Percentiles rank a stretch among this genome's conserved stretches.
phyloP scores from a whole-genome alignment of 441 rosid species.

The Erodium texanum region DNA sequence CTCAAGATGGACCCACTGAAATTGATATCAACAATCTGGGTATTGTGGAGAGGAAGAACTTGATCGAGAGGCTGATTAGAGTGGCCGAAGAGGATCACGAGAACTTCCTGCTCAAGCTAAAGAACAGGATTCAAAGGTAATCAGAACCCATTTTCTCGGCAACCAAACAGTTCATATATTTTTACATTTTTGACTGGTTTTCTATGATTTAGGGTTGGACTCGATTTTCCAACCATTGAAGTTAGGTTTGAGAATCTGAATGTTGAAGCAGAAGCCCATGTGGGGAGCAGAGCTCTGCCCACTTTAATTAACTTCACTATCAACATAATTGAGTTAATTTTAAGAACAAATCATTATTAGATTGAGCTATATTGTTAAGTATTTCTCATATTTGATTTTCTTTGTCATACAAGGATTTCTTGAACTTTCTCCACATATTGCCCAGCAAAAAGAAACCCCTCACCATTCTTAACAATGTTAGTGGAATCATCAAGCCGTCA shows the following conservation, averaged over 20 bases:
- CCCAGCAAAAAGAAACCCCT: constrained; percentile 42
- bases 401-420: constrained; percentile 25
- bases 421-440: constrained; percentile 35
- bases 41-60: constrained; percentile 34
- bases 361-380: background rate
- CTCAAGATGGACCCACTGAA: constrained; percentile 25
- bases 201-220: constrained; percentile 20
- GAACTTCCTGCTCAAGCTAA: constrained; percentile 53
- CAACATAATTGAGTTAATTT: constrained; percentile 37
- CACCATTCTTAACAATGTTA: constrained; percentile 48
- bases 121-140: constrained; percentile 46
- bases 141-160: too few species aligned
- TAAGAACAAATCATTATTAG: too few species aligned
- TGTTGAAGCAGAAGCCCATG: constrained; percentile 47
- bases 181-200: background rate
- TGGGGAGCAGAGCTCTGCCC: constrained; percentile 61
- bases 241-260: constrained; percentile 56
- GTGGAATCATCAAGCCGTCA: constrained; percentile 59
- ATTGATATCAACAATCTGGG: constrained; percentile 42
- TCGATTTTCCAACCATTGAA: constrained; percentile 52
- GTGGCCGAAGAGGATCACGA: constrained; percentile 53
- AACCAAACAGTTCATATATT: too few species aligned
- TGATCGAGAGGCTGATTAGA: constrained; percentile 44
- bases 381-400: too few species aligned
- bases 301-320: constrained; percentile 34